Percentiles rank a stretch among this genome's conserved stretches.
Evolutionary conservation across 2,329 filamentous ascomycete genomes (phyloP).

Genomic region (Calonectria pteridis): DNA sequence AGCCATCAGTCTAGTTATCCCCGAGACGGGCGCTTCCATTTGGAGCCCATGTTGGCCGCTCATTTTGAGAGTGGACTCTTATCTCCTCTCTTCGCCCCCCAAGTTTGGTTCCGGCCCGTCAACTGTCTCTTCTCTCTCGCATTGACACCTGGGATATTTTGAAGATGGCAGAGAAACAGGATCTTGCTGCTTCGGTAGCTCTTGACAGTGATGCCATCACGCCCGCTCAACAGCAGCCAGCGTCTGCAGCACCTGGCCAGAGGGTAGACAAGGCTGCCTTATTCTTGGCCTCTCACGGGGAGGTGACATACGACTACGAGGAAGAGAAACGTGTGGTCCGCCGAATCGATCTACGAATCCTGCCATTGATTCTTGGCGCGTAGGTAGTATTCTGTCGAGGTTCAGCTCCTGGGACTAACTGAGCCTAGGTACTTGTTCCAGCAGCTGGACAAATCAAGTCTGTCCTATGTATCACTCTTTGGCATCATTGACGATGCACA

Average conservation of each 20-base stretch:
- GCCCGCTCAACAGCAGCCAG: background rate
- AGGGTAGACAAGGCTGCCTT: background rate
- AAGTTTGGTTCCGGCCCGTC: background rate
- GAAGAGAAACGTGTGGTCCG: background rate
- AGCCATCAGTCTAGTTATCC: background rate
- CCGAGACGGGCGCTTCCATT: background rate
- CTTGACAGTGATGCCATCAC: background rate
- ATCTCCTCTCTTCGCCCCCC: background rate
- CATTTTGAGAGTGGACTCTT: background rate
- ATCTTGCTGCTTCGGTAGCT: background rate
- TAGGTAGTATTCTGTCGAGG: background rate
- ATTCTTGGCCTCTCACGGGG: background rate
- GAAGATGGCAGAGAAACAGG: background rate
- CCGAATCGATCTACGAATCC: background rate
- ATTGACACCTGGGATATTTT: background rate
- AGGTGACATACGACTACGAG: background rate
- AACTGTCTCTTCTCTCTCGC: background rate
- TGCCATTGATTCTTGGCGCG: background rate
- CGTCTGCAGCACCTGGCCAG: background rate
- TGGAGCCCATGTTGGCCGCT: background rate
- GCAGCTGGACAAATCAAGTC: slow-evolving; percentile 48
- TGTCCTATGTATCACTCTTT: slow-evolving; percentile 75
- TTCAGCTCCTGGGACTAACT: background rate
- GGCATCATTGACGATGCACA: slow-evolving; percentile 65
- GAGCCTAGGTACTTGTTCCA: slow-evolving; percentile 22